A percentile compares a stretch with the other conserved stretches of the same genome.
Evolutionary conservation across 768 basidiomycete species (phyloP).

Genomic region (Paxillus rubicundulus): DNA sequence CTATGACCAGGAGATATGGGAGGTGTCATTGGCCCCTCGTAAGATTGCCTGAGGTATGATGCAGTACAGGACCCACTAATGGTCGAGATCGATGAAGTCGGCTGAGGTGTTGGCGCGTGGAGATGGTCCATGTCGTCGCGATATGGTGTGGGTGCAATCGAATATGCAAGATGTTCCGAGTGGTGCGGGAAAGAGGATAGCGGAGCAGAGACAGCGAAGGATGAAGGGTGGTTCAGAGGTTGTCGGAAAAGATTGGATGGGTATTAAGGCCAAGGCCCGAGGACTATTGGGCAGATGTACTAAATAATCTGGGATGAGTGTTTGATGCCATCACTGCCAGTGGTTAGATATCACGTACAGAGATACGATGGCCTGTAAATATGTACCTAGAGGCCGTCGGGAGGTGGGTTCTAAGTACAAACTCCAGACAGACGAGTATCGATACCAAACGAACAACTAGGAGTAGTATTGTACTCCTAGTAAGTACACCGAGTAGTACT

Average conservation of each 20-base stretch:
- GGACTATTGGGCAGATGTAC: slow-evolving; percentile 5
- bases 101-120: slow-evolving; percentile 19
- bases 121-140: slow-evolving; percentile 25
- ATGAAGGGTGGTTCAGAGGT: not conserved
- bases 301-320: not conserved
- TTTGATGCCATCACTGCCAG: slow-evolving; percentile 4
- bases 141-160: not conserved
- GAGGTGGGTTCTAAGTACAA: not conserved
- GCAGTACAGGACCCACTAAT: not conserved
- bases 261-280: not conserved
- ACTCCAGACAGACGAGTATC: not conserved
- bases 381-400: not conserved
- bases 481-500: no score
- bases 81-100: slow-evolving; percentile 10
- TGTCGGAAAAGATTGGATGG: slow-evolving; percentile 2
- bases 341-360: slow-evolving; percentile 9
- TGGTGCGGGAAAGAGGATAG: not conserved
- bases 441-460: no score
- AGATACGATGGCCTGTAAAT: not conserved
- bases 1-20: slow-evolving; percentile 62
- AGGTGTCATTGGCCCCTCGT: slow-evolving; percentile 67
- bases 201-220: not conserved
- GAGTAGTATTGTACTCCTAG: no score
- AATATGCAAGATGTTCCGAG: not conserved
- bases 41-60: slow-evolving; percentile 37